A percentile compares a stretch with the other conserved stretches of the same genome.
Conservation (phyloP, 192 early-diverging fungal genomes). For the Thamnidium elegans region DNA sequence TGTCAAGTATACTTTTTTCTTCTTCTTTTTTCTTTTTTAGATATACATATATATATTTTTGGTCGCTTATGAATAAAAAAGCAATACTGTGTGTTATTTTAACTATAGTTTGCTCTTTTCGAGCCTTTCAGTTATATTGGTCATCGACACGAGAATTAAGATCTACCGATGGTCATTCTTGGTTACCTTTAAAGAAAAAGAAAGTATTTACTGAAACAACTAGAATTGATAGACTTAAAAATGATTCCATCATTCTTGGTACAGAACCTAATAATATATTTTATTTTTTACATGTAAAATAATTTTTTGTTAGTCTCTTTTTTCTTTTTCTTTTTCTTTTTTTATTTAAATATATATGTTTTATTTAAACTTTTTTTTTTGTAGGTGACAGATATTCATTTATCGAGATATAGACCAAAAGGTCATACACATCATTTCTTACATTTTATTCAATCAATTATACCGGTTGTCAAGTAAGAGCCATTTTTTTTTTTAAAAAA, state of each 20-base stretch:
- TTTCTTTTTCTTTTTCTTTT: neutral
- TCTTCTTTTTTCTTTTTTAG: neutral
- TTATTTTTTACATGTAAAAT: constrained; percentile 66
- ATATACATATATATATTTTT: too few relatives aligned
- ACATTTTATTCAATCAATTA: constrained; percentile 65
- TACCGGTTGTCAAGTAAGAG: constrained; percentile 60
- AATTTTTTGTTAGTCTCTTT: neutral
- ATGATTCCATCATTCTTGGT: constrained; percentile 10
- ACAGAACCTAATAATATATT: constrained; percentile 53
- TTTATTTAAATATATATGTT: neutral
- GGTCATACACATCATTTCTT: constrained; percentile 79
- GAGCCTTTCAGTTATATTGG: constrained; percentile 9
- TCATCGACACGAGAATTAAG: constrained; percentile 11
- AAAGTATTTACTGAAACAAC: neutral
- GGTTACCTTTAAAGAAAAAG: constrained; percentile 1
- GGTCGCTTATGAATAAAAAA: too few relatives aligned
- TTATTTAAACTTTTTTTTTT: constrained; percentile 5
- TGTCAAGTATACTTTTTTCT: constrained; percentile 1
- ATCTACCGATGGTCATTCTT: constrained; percentile 2
- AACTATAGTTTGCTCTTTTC: neutral
- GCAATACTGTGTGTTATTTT: constrained; percentile 11
- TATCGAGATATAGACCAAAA: constrained; percentile 61
- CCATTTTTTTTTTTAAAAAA: neutral
- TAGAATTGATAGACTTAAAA: constrained; percentile 8
- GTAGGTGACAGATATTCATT: constrained; percentile 83